Base-by-base conservation (phyloP, 106 monocot species). In the Allium cepa region DNA sequence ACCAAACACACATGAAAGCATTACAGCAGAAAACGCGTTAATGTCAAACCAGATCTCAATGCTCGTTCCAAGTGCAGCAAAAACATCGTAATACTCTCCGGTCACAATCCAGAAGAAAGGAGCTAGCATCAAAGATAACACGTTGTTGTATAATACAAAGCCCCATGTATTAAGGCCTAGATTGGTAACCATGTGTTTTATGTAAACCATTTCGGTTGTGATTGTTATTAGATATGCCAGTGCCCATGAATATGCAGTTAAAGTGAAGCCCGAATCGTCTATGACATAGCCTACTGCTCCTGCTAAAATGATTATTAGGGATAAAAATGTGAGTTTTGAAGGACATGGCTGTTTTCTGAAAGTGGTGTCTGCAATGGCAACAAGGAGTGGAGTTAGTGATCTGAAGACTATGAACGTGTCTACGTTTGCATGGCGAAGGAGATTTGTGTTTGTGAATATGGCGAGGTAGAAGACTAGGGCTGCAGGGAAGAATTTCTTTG, bases 381-480 rank as follows among this genome's bases (percentile, higher is more conserved):
- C 90, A 28, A 94, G 50, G 14, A 94, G 79, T 3, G 94, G 94
- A 4, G 94, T 90, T 60, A 94, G 57, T 12, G 90, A 87, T 15
- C 94, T 77, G 63, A 94, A 94, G 5, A 94, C 94, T 7, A 94
- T 94, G 62, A 94, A 94, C 2, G 94, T 94, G 72, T 94, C 94
- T 2, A 94, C 90, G 62, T 94, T 94, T 46, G 94, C 90, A 65
- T 94, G 94, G 66, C 85, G 84, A 1, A 94, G 80, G 48, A 94
- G 87, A 59, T 94, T 94, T 45, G 94, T 94, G 76, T 94, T 94
- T 17, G 94, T 94, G 80, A 94, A 94, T 17, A 94, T 94, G 66
- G 94, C 90, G 26, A 94, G 87, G 69, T 84, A 94, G 65, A 94
- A 94, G 50, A 94, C 94, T 22, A 53, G 15, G 36, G 94, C 94